These are phyloP conservation scores for Penicillium longicatenatum DNA, from an alignment of 495 filamentous ascomycete species.

Conservation along the genomic window DNA sequence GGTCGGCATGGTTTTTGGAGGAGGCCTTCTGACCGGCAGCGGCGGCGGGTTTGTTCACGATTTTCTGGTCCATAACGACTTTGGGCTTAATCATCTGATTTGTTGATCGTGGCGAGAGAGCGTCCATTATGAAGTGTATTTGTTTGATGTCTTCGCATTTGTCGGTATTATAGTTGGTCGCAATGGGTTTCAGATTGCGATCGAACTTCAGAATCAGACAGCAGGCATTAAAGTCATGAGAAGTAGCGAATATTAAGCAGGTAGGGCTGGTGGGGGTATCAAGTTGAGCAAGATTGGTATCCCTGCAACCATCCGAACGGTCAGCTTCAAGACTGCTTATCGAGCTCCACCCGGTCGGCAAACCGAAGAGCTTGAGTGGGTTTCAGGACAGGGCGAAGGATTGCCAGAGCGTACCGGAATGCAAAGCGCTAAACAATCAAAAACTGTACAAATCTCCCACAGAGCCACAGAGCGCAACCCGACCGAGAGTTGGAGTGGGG, in stretches of 20 bases:
- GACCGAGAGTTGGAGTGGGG: slow-evolving; percentile 24
- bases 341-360: slow-evolving; percentile 22
- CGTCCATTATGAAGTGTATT: slow-evolving; percentile 55
- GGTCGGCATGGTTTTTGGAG: slow-evolving; percentile 65
- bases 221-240: slow-evolving; percentile 25
- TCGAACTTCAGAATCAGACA: slow-evolving; percentile 21
- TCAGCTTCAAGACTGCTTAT: slow-evolving; percentile 10
- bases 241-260: slow-evolving; percentile 17
- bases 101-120: slow-evolving; percentile 69
- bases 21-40: slow-evolving; percentile 45
- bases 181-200: slow-evolving; percentile 12
- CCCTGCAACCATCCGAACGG: slow-evolving; percentile 30
- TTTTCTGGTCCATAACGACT: slow-evolving; percentile 43
- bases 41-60: slow-evolving; percentile 57
- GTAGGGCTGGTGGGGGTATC: slow-evolving; percentile 24
- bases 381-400: slow-evolving; percentile 5
- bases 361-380: slow-evolving; percentile 13
- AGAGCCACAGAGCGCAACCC: slow-evolving; percentile 17
- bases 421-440: slow-evolving; percentile 34
- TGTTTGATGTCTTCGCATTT: slow-evolving; percentile 3
- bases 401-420: slow-evolving; percentile 23
- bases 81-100: slow-evolving; percentile 58
- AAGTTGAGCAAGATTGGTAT: slow-evolving; percentile 30
- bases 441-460: slow-evolving; percentile 29
- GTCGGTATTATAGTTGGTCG: slow-evolving; percentile 25